Base-by-base conservation (phyloP, 306 rosid genomes). In the Dryas octopetala region DNA sequence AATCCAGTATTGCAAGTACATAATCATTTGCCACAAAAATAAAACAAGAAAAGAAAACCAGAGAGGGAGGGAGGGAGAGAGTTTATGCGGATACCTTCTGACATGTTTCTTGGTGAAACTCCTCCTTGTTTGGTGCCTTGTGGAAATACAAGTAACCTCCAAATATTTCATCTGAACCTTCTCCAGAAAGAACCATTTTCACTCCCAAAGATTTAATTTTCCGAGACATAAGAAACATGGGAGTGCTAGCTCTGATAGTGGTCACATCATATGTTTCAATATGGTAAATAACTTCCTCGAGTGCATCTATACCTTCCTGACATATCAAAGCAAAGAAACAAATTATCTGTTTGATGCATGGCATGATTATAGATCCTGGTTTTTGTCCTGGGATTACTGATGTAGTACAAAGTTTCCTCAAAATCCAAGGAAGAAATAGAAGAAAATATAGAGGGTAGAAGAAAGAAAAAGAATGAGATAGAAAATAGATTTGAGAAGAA, bases 131-230 rank as follows among this genome's bases (percentile, higher is more conserved):
- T 79, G 99, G 99, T 60, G 99, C 99, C 85, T 96, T 96, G 46
- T 96, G 99, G 85, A 96, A 96, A 82, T 96, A 96, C 62, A 96
- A 85, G 90, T 96, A 96, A 66, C 98, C 99, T 40, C 99, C 98
- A 70, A 96, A 96, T 54, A 96, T 92, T 88, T 96, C 98, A 83
- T 96, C 99, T 16, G 99, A 90, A 70, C 98, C 99, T 85, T 96
- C 99, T 74, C 99, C 99, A 43, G 99, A 96, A 66, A 96, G 93
- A 82, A 96, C 99, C 99, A 96, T 96, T 83, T 96, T 96, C 85
- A 96, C 99, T 78, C 99, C 99, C 93, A 96, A 68, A 82, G 99
- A 85, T 85, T 92, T 96, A 51, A 96, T 96, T 84, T 92, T 96
- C 72, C 99, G 83, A 76, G 99, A 96, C 99, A 96, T 92, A 46